Percentiles rank a stretch among this genome's conserved stretches.
These are phyloP conservation scores for Pythium volutum DNA, from an alignment of 352 stramenopile genomes.

Conservation along the genomic window DNA sequence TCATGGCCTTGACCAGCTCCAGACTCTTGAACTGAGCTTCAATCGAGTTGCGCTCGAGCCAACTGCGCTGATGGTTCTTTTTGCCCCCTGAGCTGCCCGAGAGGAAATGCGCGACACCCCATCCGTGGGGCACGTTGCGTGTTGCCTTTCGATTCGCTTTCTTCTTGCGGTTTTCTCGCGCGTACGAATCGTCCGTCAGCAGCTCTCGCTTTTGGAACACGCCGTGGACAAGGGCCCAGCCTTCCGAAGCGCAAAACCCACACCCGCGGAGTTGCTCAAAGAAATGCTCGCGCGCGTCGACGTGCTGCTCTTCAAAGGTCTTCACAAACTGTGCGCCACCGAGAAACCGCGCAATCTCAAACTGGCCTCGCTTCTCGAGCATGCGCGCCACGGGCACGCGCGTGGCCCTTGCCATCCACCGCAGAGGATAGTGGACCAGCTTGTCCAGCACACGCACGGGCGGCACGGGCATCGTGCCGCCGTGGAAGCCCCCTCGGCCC, in stretches of 20 bases:
- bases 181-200: slow-evolving; percentile 20
- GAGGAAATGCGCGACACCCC: slow-evolving; percentile 75
- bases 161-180: slow-evolving; percentile 18
- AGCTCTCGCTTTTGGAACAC: slow-evolving; percentile 50
- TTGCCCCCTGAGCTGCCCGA: slow-evolving; percentile 30
- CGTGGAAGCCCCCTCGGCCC: slow-evolving; percentile 31
- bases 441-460: slow-evolving; percentile 57
- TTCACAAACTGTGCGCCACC: slow-evolving; percentile 64
- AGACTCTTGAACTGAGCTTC: slow-evolving; percentile 75
- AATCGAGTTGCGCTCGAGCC: slow-evolving; percentile 63
- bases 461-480: slow-evolving; percentile 47
- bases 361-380: slow-evolving; percentile 49
- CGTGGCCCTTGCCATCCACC: slow-evolving; percentile 48
- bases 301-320: slow-evolving; percentile 66
- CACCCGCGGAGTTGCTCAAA: slow-evolving; percentile 60
- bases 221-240: slow-evolving; percentile 74
- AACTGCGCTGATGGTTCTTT: slow-evolving; percentile 44
- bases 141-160: slow-evolving; percentile 17
- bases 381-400: slow-evolving; percentile 45
- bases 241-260: slow-evolving; percentile 61
- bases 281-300: slow-evolving; percentile 41
- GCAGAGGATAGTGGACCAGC: slow-evolving; percentile 61
- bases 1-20: slow-evolving; percentile 58
- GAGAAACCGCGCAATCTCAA: slow-evolving; percentile 50
- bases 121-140: slow-evolving; percentile 60